A percentile compares a stretch with the other conserved stretches of the same genome.
phyloP scores from a whole-genome alignment of 306 rosid species.

The Begonia peltatifolia region DNA sequence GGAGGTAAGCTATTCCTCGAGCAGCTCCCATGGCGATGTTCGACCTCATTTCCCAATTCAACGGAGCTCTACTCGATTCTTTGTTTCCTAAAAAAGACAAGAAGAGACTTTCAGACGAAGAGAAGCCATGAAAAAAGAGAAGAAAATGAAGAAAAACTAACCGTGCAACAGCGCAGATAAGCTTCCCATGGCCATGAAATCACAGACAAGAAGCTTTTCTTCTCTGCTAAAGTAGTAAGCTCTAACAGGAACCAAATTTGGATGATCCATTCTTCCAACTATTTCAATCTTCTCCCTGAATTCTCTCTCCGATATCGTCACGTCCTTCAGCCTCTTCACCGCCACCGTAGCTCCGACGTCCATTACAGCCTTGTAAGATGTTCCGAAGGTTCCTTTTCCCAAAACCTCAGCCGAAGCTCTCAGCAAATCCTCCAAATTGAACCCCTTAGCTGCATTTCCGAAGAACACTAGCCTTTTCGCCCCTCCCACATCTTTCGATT shows the following conservation, averaged over 20 bases:
- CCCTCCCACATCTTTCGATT: not conserved
- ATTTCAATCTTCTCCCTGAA: constrained; percentile 24
- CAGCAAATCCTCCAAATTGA: constrained; percentile 29
- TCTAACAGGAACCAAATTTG: constrained; percentile 22
- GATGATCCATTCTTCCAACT: constrained; percentile 27
- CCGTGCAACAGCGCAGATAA: constrained; percentile 33
- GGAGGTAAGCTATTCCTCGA: constrained; percentile 28
- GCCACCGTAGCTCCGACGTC: constrained; percentile 27
- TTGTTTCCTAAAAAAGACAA: constrained; percentile 21
- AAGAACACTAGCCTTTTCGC: constrained; percentile 22
- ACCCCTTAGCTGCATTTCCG: constrained; percentile 18
- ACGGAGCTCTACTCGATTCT: constrained; percentile 39
- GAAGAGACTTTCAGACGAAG: too few species aligned
- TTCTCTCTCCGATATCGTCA: constrained; percentile 17
- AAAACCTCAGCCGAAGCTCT: constrained; percentile 32
- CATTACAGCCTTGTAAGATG: constrained; percentile 30
- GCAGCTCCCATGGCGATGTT: constrained; percentile 34
- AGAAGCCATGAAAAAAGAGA: not conserved
- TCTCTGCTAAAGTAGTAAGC: constrained; percentile 27
- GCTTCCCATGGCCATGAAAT: constrained; percentile 36
- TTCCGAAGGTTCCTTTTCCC: constrained; percentile 31
- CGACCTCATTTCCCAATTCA: constrained; percentile 37
- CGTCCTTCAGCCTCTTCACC: constrained; percentile 30
- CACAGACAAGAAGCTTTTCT: constrained; percentile 34
- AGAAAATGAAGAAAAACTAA: constrained; percentile 3